phyloP scores from a whole-genome alignment of 2,329 filamentous ascomycete genomes.

The Dothistroma pini region DNA sequence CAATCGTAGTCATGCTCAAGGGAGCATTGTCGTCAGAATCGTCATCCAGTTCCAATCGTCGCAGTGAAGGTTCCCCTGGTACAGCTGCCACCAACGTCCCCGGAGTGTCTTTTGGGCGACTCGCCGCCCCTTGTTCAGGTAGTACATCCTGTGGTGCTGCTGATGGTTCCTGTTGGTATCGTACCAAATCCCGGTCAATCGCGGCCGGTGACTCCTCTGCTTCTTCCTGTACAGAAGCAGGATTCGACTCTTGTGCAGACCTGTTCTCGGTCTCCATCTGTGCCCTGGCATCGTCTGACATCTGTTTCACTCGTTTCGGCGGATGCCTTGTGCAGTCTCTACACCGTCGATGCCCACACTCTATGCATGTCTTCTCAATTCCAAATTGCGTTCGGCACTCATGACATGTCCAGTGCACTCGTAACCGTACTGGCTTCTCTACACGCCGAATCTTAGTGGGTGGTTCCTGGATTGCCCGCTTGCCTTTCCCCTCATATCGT shows the following conservation, averaged over 20 bases:
- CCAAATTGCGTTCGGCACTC: constrained; percentile 73
- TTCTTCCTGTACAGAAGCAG: constrained; percentile 8
- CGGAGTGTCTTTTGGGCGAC: constrained; percentile 5
- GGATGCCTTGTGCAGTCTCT: constrained; percentile 75
- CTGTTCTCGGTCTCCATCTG: constrained; percentile 24
- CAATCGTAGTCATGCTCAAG: constrained; percentile 7
- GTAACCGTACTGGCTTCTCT: constrained; percentile 69
- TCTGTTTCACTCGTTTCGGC: constrained; percentile 57
- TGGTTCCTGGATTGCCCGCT: constrained; percentile 17
- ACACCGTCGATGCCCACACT: constrained; percentile 77
- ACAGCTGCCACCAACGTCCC: constrained; percentile 4
- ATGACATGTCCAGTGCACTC: constrained; percentile 76
- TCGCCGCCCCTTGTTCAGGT: not conserved
- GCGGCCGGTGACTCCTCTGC: not conserved
- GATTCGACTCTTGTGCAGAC: constrained; percentile 9
- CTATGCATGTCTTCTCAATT: constrained; percentile 66
- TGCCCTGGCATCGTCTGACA: constrained; percentile 52
- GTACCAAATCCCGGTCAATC: not conserved
- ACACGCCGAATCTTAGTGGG: constrained; percentile 30
- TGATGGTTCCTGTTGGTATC: constrained; percentile 4
- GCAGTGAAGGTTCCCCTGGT: constrained; percentile 1
- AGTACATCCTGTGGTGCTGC: constrained; percentile 3
- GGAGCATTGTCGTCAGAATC: constrained; percentile 8
- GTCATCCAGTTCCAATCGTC: constrained; percentile 5
- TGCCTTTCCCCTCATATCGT: constrained; percentile 26